A percentile compares a stretch with the other conserved stretches of the same genome.
Evolutionary conservation across 192 early-diverging fungal species (phyloP).

Genomic region (Chytriomyces sp.): DNA sequence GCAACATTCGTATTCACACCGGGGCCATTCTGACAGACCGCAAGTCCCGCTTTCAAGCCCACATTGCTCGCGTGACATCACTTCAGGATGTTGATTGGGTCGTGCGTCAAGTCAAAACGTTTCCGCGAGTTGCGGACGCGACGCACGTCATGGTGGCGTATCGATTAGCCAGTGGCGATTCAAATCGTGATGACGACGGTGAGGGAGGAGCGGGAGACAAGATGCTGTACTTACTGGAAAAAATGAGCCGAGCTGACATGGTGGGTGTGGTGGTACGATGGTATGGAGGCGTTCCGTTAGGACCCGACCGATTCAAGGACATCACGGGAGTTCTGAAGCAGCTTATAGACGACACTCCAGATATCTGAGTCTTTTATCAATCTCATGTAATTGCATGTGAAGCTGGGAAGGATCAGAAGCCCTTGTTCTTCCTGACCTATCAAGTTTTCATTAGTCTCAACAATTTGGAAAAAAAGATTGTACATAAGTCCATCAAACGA

Average conservation of each 20-base stretch:
- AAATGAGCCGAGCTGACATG: conserved; percentile 69
- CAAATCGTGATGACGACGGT: conserved; percentile 87
- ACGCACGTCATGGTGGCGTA: conserved; percentile 93
- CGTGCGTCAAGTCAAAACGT: neutral
- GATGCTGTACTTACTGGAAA: conserved; percentile 79
- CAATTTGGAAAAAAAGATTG: no score
- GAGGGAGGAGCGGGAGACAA: conserved; percentile 87
- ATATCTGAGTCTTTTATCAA: no score
- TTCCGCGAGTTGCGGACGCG: conserved; percentile 44
- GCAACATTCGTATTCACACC: conserved; percentile 31
- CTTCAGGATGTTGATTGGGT: conserved; percentile 52
- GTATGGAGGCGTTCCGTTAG: conserved; percentile 87
- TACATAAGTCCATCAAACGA: no score
- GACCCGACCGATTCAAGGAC: conserved; percentile 86
- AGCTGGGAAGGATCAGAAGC: no score
- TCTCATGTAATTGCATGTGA: no score
- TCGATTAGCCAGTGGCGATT: conserved; percentile 65
- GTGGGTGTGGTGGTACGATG: conserved; percentile 82
- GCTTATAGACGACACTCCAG: no score
- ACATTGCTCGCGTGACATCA: conserved; percentile 64
- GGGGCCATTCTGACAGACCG: conserved; percentile 68
- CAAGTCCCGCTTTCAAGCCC: conserved; percentile 83
- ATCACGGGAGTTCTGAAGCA: conserved; percentile 57
- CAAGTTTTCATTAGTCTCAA: no score
- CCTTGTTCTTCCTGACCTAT: no score